Conservation (phyloP, 805 yeast genomes). For the Ogataea haglerorum region DNA sequence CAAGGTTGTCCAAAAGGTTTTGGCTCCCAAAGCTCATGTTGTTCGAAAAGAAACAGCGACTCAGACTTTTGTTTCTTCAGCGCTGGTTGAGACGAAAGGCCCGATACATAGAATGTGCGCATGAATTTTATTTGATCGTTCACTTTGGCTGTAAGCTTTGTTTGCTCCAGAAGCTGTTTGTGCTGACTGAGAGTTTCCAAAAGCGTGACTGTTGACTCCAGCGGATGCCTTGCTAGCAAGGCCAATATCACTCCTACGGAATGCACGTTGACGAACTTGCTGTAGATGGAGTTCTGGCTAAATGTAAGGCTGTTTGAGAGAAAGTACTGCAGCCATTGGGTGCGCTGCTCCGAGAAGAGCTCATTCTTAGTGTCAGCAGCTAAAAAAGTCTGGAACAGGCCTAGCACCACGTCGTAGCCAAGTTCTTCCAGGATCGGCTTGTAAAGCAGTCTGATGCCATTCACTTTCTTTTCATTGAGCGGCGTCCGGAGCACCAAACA, state of each 20-base stretch:
- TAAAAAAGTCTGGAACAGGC: slow-evolving; percentile 18
- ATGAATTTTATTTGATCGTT: slow-evolving; percentile 18
- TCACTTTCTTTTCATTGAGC: slow-evolving; percentile 25
- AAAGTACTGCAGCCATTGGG: slow-evolving; percentile 28
- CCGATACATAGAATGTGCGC: slow-evolving; percentile 23
- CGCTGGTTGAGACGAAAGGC: slow-evolving; percentile 4
- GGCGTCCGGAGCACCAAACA: slow-evolving; percentile 31
- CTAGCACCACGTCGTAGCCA: slow-evolving; percentile 15
- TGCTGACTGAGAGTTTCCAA: slow-evolving; percentile 8
- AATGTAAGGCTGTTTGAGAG: slow-evolving; percentile 17
- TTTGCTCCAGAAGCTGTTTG: slow-evolving; percentile 9
- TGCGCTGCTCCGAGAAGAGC: slow-evolving; percentile 11
- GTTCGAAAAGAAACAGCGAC: slow-evolving; percentile 29
- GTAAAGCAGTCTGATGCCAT: slow-evolving; percentile 31
- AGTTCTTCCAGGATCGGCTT: slow-evolving; percentile 26
- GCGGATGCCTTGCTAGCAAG: slow-evolving; percentile 12
- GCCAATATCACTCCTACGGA: slow-evolving; percentile 11
- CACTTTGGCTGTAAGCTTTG: slow-evolving; percentile 13
- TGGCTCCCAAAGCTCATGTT: slow-evolving; percentile 44
- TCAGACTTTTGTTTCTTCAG: slow-evolving; percentile 5
- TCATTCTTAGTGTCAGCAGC: slow-evolving; percentile 6
- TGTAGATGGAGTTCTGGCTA: slow-evolving; percentile 21
- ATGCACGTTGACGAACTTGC: slow-evolving; percentile 16
- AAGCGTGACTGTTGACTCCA: slow-evolving; percentile 4
- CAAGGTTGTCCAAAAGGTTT: slow-evolving; percentile 47